Base-by-base conservation (phyloP, 345 rosid species). In the Heritiera fomes region DNA sequence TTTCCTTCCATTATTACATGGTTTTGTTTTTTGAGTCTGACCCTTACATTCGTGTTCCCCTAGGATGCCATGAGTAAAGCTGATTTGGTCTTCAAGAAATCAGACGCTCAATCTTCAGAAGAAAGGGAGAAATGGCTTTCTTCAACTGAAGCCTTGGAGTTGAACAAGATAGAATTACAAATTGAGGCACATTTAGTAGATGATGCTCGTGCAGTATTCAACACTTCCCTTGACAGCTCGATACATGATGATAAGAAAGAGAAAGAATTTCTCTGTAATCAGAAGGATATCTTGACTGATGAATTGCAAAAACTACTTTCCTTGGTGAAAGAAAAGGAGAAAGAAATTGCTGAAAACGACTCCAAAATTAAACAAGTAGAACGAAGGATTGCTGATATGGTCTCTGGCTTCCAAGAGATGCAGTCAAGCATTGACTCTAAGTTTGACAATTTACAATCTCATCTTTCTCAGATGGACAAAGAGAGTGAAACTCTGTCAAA, bases 271-370 rank as follows among this genome's bases (percentile, higher is more conserved):
- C 86, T 91, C 52, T 63, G 60, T 78, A 83, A 85, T 81, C 86
- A 77, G 87, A 91, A 85, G 81, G 88, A 89, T 34, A 75, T 76
- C 41, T 88, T 94, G 56, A 70, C 82, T 0, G 75, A 82, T 47
- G 91, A 94, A 83, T 88, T 94, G 82, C 85, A 87, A 74, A 80
- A 86, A 73, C 85, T 94, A 46, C 91, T 94, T 80, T 91, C 89
- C 78, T 64, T 92, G 68, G 94, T 92, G 60, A 89, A 81, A 84
- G 87, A 85, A 65, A 94, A 91, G 82, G 93, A 92, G 79, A 86
- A 81, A 73, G 92, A 89, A 90, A 89, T 92, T 52, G 86, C 87
- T 0, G 90, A 89, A 78, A 91, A 92, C 71, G 87, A 91, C 71
- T 69, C 83, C 53, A 87, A 87, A 56, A 87, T 92, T 72, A 80